A percentile compares a stretch with the other conserved stretches of the same genome.
These are phyloP conservation scores for Codiaeum variegatum DNA, from an alignment of 441 rosid genomes.

Conservation along the genomic window DNA sequence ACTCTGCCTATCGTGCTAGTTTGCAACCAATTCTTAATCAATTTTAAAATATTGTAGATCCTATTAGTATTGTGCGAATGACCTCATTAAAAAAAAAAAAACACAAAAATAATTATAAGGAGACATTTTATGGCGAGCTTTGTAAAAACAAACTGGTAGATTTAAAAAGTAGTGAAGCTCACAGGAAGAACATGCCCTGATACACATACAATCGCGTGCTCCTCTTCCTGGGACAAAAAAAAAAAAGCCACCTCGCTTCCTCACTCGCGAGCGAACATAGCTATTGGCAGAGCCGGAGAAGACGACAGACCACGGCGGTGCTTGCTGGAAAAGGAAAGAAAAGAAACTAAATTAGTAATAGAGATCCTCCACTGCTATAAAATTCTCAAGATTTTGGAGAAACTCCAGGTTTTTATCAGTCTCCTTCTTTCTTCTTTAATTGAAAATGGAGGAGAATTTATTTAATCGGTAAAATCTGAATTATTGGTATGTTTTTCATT, in stretches of 20 bases:
- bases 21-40: no score
- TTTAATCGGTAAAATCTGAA: slow-evolving; percentile 8
- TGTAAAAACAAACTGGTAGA: no score
- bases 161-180: slow-evolving; percentile 24
- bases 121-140: no score
- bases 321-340: not conserved
- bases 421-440: not conserved
- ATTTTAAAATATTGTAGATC: no score
- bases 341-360: not conserved
- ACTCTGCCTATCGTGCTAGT: no score
- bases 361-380: not conserved
- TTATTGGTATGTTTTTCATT: not conserved
- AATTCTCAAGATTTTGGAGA: not conserved
- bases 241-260: not conserved
- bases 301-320: not conserved
- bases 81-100: no score
- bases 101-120: no score
- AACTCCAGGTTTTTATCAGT: not conserved
- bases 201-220: slow-evolving; percentile 22
- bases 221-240: not conserved
- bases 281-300: slow-evolving; percentile 8
- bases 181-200: slow-evolving; percentile 27
- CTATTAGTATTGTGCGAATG: no score
- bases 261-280: not conserved
- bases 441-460: not conserved